Percentiles rank a stretch among this genome's conserved stretches.
phyloP scores from a whole-genome alignment of 2,329 filamentous ascomycete species.

The Penicillium sp. region DNA sequence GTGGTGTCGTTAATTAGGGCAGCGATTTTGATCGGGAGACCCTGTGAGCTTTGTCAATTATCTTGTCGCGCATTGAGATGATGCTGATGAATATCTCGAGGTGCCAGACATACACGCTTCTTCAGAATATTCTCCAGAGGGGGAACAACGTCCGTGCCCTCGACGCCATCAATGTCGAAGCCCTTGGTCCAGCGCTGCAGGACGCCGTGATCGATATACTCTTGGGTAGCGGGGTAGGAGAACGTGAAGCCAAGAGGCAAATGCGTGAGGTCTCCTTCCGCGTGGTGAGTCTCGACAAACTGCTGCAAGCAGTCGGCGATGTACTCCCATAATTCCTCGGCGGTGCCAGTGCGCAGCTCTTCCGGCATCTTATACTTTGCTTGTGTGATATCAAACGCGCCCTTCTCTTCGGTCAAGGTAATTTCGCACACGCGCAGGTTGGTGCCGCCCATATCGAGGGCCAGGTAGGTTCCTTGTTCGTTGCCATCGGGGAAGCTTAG shows the following conservation, averaged over 20 bases:
- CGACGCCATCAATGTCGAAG: slow-evolving; percentile 88
- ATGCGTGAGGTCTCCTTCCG: slow-evolving; percentile 56
- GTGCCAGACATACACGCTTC: slow-evolving; percentile 54
- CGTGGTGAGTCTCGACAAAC: slow-evolving; percentile 83
- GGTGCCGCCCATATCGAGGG: slow-evolving; percentile 93
- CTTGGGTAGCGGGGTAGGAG: slow-evolving; percentile 88
- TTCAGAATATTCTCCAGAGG: slow-evolving; percentile 76
- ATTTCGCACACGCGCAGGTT: slow-evolving; percentile 95
- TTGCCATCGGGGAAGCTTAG: slow-evolving; percentile 82
- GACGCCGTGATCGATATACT: slow-evolving; percentile 88
- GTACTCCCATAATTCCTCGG: slow-evolving; percentile 90
- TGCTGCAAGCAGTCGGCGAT: slow-evolving; percentile 88
- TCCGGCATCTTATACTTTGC: slow-evolving; percentile 95
- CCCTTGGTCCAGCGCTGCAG: slow-evolving; percentile 97
- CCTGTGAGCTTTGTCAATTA: slow-evolving; percentile 47
- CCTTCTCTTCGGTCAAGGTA: slow-evolving; percentile 78
- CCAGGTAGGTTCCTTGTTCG: slow-evolving; percentile 82
- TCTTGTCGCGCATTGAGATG: not conserved
- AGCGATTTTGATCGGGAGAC: slow-evolving; percentile 85
- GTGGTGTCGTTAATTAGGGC: slow-evolving; percentile 98
- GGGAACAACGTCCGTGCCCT: slow-evolving; percentile 84
- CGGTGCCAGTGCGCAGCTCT: slow-evolving; percentile 78
- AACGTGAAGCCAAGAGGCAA: slow-evolving; percentile 90
- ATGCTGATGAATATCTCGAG: too few relatives aligned
- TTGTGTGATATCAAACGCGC: slow-evolving; percentile 90